Evolutionary conservation across 768 basidiomycete species (phyloP), one percentile per base, ranked within the genome.

Genomic region (Mycena haematopus): DNA sequence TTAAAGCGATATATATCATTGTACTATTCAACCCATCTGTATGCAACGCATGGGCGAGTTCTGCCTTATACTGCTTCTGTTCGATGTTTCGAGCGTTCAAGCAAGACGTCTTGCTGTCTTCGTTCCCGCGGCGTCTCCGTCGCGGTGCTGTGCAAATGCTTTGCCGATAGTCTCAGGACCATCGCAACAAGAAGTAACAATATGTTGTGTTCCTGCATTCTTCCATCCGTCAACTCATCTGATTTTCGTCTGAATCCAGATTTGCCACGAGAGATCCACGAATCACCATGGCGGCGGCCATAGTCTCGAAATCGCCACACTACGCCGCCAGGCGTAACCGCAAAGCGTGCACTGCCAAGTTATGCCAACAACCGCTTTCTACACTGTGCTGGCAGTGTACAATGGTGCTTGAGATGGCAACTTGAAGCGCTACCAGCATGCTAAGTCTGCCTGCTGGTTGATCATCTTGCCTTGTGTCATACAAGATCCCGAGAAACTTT

Each of bases 1-100:
- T 38, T 40, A 29, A 40, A 45, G 27, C 21, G 19, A 51, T 36
- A 31, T 62, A 14, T 42, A 50, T 56, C 50, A 57, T 56, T 19
- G 50, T 62, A 54, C 44, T 42, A 61, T 31, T 46, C 36, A 56
- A 35, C 19, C 10, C 40, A 42, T 42, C 17, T 42, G 40, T 42
- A 42, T 21, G n/a, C 40, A 42, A 7, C n/a, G 19, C 10, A 42
- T 42, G 40, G n/a, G 40, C 40, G n/a, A 42, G n/a, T n/a, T 42
- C 19, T 36, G 36, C 36, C 36, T 36, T 15, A 36, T 36, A 36
- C 36, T 36, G 6, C 36, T 36, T n/a, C n/a, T n/a, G n/a, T n/a
- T n/a, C n/a, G n/a, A n/a, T n/a, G n/a, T n/a, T n/a, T n/a, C n/a
- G n/a, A n/a, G n/a, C n/a, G n/a, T n/a, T n/a, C n/a, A n/a, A n/a